phyloP scores from a whole-genome alignment of 306 rosid genomes.

The Vigna nakashimae region DNA sequence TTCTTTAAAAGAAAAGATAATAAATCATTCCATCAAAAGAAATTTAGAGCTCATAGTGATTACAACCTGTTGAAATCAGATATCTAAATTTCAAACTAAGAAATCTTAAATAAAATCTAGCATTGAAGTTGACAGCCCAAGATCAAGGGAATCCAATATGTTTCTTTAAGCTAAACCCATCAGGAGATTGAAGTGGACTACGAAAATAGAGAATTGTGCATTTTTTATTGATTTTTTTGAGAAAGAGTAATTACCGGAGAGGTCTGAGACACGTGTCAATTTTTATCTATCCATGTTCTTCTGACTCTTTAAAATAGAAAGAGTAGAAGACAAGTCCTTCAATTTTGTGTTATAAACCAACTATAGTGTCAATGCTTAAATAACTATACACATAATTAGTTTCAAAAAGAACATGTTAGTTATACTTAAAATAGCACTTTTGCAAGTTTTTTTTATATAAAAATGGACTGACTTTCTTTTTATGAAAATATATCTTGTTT shows the following conservation, averaged over 20 bases:
- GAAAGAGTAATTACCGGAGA: constrained; percentile 58
- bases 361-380: too few species aligned
- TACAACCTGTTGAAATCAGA: not conserved
- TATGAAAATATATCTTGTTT: too few species aligned
- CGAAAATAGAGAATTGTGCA: constrained; percentile 25
- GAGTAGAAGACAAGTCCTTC: too few species aligned
- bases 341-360: too few species aligned
- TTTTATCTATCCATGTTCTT: too few species aligned
- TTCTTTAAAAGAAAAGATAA: constrained; percentile 18
- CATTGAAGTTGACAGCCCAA: constrained; percentile 1
- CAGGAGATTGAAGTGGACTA: constrained; percentile 29
- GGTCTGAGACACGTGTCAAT: too few species aligned
- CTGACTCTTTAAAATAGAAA: too few species aligned
- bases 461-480: too few species aligned
- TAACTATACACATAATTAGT: too few species aligned
- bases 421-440: too few species aligned
- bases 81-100: constrained; percentile 20
- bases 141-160: constrained; percentile 35
- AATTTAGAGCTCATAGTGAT: not conserved
- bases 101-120: constrained; percentile 13
- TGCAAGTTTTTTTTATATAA: too few species aligned
- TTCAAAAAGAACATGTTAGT: too few species aligned
- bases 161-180: constrained; percentile 4
- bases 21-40: constrained; percentile 5
- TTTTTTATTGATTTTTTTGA: constrained; percentile 22